These are phyloP conservation scores for Akebia trifoliata DNA, from an alignment of 164 flowering plant genomes.

Conservation along the genomic window DNA sequence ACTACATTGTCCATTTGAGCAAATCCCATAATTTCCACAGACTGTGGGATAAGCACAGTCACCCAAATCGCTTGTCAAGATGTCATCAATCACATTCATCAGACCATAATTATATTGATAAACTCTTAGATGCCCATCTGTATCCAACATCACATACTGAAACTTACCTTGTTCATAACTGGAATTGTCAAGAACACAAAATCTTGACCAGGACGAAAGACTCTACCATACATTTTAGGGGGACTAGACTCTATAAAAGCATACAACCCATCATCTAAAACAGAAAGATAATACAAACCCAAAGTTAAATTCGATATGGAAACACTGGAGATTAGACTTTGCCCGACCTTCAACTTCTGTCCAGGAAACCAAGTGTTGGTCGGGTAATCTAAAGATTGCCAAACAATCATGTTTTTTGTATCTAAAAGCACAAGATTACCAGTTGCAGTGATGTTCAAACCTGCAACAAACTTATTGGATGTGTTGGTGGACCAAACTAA, in stretches of 20 bases:
- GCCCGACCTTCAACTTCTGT: slow-evolving; percentile 14
- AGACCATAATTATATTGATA: too few relatives aligned
- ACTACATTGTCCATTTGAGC: slow-evolving; percentile 20
- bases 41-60: slow-evolving; percentile 17
- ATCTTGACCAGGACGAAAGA: not conserved
- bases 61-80: slow-evolving; percentile 6
- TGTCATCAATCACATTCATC: too few relatives aligned
- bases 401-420: not conserved
- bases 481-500: slow-evolving; percentile 25
- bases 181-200: too few relatives aligned
- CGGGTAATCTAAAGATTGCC: slow-evolving; percentile 35
- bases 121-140: slow-evolving; percentile 32
- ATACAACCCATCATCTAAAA: slow-evolving; percentile 6
- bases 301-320: slow-evolving; percentile 13
- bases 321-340: slow-evolving; percentile 13
- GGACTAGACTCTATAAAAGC: slow-evolving; percentile 13
- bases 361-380: slow-evolving; percentile 24
- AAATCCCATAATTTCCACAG: slow-evolving; percentile 25
- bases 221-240: slow-evolving; percentile 1
- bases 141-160: slow-evolving; percentile 24
- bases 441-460: slow-evolving; percentile 17
- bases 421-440: slow-evolving; percentile 23
- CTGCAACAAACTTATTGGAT: slow-evolving; percentile 13
- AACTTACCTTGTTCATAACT: too few relatives aligned
- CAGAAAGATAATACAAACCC: slow-evolving; percentile 8